Evolutionary conservation across 352 stramenopile species (phyloP).

Genomic region (Peronospora belbahrii): DNA sequence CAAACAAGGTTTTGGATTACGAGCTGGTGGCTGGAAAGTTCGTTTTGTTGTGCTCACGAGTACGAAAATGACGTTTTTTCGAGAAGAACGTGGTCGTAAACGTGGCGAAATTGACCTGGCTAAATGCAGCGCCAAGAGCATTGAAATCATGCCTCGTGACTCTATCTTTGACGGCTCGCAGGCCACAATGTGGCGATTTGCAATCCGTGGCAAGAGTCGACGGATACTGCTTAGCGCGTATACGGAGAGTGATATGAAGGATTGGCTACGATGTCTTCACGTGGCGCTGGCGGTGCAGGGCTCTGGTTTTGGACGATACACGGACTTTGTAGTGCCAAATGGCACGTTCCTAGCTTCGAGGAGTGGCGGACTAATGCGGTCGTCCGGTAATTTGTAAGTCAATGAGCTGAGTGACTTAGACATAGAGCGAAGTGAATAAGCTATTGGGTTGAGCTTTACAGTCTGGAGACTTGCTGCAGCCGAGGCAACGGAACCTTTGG

Average conservation of each 20-base stretch:
- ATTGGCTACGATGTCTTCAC: constrained; percentile 75
- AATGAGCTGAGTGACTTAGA: constrained; percentile 14
- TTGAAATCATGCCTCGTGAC: constrained; percentile 79
- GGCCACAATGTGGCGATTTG: constrained; percentile 79
- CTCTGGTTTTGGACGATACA: constrained; percentile 47
- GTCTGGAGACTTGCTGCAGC: constrained; percentile 5
- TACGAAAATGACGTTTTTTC: constrained; percentile 63
- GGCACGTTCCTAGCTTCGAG: constrained; percentile 55
- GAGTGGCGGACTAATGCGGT: constrained; percentile 43
- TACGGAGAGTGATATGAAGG: constrained; percentile 77
- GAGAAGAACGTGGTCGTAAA: constrained; percentile 57
- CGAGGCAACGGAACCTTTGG: constrained; percentile 11
- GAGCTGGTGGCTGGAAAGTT: constrained; percentile 64
- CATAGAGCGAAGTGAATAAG: constrained; percentile 9
- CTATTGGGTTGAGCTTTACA: neutral
- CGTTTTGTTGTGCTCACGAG: constrained; percentile 62
- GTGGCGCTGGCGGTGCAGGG: constrained; percentile 51
- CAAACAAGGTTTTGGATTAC: constrained; percentile 60
- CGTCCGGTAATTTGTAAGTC: constrained; percentile 34
- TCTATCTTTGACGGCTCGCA: constrained; percentile 68
- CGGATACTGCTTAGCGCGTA: constrained; percentile 71
- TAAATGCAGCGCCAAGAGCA: constrained; percentile 51
- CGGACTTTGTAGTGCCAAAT: constrained; percentile 58
- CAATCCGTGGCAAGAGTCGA: constrained; percentile 49
- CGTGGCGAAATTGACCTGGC: constrained; percentile 67